phyloP scores from a whole-genome alignment of 2,329 filamentous ascomycete genomes.

The Passalora sequoiae region DNA sequence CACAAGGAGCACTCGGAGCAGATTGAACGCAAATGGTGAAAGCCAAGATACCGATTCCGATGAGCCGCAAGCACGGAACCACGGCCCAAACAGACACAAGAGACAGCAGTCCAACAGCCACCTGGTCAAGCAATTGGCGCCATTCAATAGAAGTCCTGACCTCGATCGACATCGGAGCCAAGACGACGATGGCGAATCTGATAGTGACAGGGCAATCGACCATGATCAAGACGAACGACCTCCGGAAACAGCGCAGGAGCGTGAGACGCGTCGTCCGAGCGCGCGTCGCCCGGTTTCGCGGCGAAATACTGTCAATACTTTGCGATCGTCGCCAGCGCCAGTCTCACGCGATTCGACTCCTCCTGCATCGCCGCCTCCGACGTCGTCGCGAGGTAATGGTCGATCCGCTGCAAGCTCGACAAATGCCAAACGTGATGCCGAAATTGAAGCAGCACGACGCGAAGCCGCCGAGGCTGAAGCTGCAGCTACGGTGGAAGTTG shows the following conservation, averaged over 20 bases:
- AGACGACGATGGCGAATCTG: slow-evolving; percentile 21
- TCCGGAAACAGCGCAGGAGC: slow-evolving; percentile 10
- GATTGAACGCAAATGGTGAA: slow-evolving; percentile 30
- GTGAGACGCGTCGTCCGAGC: slow-evolving; percentile 14
- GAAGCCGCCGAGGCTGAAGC: slow-evolving; percentile 12
- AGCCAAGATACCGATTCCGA: slow-evolving; percentile 26
- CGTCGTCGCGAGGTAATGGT: slow-evolving; percentile 14
- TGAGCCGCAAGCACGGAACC: slow-evolving; percentile 31
- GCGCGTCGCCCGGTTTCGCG: slow-evolving; percentile 19
- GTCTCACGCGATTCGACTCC: slow-evolving; percentile 18
- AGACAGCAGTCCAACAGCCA: slow-evolving; percentile 32
- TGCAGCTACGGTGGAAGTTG: slow-evolving; percentile 9
- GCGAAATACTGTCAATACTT: slow-evolving; percentile 18
- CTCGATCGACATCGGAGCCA: slow-evolving; percentile 29
- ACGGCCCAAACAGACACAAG: slow-evolving; percentile 27
- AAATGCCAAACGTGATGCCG: slow-evolving; percentile 9
- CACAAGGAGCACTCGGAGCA: slow-evolving; percentile 39
- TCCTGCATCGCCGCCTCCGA: slow-evolving; percentile 18
- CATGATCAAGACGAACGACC: slow-evolving; percentile 5
- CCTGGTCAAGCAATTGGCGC: slow-evolving; percentile 36
- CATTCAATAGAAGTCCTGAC: slow-evolving; percentile 36
- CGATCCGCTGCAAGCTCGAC: slow-evolving; percentile 5
- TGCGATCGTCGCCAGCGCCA: slow-evolving; percentile 18
- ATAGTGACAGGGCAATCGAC: slow-evolving; percentile 3
- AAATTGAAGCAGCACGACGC: slow-evolving; percentile 4